Base-by-base conservation (phyloP, 148 eudicot genomes). In the Silene conica region DNA sequence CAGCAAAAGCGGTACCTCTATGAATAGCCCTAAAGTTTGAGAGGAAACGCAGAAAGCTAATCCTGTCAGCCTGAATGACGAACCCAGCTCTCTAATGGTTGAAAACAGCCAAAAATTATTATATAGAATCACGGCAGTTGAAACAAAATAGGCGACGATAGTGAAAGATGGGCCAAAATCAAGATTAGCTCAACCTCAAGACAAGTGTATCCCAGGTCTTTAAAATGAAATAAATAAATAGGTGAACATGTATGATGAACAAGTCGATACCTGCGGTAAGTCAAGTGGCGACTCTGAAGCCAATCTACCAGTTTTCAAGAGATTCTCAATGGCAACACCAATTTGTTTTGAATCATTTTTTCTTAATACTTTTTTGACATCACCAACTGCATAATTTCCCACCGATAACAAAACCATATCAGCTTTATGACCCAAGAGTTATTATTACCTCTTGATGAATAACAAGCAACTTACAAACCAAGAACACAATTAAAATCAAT, bases 1-100 rank as follows among this genome's bases (percentile, higher is more conserved):
- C 96, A 16, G 96, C 91, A 83, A 96, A 89, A 31, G 99, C 85
- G 73, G 96, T 83, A 63, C 99, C 99, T 72, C 99, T 85, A 83
- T 96, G 99, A 70, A 96, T 89, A 73, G 97, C 92, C 80, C 96
- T 89, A 80, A 95, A 95, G 81, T 90, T 92, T 76, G 98, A 85
- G 73, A 96, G 20, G 67, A 92, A 92, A 59, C 97, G 99, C 43
- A 89, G 81, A 74, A 81, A 92, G 78, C 92, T 96, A 43, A 96
- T 88, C 77, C 92, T 86, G 76, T 96, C 97, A 70, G 97, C 99
- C 78, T 77, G 85, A 73, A 95, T 91, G 54, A 89, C 88, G 86
- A 89, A 84, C 20, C 98, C 98, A 80, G 98, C 96, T 90, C 82
- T 92, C 98, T 95, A 80, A 63, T 43, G 43, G 63, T 56, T 50